Evolutionary conservation across 345 rosid species (phyloP), one percentile per base, ranked within the genome.

Genomic region (Clausena lansium): DNA sequence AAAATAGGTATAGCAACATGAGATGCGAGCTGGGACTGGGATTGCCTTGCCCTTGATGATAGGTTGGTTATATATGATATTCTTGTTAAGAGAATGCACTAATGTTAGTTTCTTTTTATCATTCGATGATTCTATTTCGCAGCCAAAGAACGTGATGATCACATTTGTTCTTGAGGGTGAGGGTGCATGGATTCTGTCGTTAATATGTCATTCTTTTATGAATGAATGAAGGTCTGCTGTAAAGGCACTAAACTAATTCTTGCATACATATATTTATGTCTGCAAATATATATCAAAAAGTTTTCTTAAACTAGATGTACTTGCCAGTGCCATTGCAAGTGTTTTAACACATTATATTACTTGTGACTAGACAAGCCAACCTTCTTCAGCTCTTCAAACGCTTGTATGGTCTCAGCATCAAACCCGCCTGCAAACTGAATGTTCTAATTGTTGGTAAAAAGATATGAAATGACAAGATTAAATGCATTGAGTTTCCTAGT

Each of bases 371-470:
- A 54, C 72, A 79, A 67, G 50, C 83, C 79, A 10, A 73, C 73
- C 79, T 86, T 85, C 90, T 91, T 94, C 22, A 96, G 88, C 78
- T 88, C 92, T 61, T 91, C 89, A 84, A 96, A 96, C 67, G 84
- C 81, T 14, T 39, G 69, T 70, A 88, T 70, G 68, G 97, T 77
- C 71, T 87, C 91, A n/a, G 76, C 87, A 59, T 96, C 93, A 83
- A 94, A 96, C 32, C 99, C 99, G 9, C 98, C 97, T 86, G 91
- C 94, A 73, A 96, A 92, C 98, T 94, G 92, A 76, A 83, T 63
- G 35, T 38, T 79, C 19, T 11, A 19, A 9, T 60, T 28, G 71
- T 85, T 64, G 77, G 78, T 45, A 14, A 45, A 66, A 45, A 25
- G 7, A 33, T 59, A 19, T 41, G 9, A 57, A 50, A 30, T 60